Percentiles rank a stretch among this genome's conserved stretches.
phyloP scores from a whole-genome alignment of 2,329 filamentous ascomycete genomes.

The Alternaria incomplexa region DNA sequence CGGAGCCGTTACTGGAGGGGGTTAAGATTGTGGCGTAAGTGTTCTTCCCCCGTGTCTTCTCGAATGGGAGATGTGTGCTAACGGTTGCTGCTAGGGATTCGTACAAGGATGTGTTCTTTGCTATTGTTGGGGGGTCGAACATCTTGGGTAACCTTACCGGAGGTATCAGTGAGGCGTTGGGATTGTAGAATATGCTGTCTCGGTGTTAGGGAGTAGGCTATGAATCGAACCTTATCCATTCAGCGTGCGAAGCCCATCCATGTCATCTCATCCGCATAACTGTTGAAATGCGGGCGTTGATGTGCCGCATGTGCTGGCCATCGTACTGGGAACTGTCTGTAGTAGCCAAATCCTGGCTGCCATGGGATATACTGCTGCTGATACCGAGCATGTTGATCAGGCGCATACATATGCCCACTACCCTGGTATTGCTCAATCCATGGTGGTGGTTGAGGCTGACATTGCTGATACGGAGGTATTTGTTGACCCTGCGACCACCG shows the following conservation, averaged over 20 bases:
- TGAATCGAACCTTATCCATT: background rate
- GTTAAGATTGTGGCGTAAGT: slow-evolving; percentile 12
- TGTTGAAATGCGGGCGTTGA: background rate
- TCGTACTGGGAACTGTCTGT: background rate
- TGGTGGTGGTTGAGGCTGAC: background rate
- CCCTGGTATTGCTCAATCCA: no score
- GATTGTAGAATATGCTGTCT: background rate
- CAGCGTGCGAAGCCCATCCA: background rate
- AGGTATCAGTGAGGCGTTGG: slow-evolving; percentile 19
- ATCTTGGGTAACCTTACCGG: slow-evolving; percentile 18
- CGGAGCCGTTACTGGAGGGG: slow-evolving; percentile 12
- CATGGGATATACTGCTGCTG: background rate
- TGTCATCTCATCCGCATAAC: background rate
- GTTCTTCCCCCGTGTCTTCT: no score
- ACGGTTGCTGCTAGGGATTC: slow-evolving; percentile 7
- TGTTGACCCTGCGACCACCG: background rate
- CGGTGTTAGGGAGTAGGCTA: background rate
- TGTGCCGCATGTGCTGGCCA: background rate
- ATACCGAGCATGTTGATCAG: background rate
- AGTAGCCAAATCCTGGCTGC: background rate
- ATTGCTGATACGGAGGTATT: background rate
- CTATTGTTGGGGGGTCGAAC: slow-evolving; percentile 11
- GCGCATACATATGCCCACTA: no score
- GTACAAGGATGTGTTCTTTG: slow-evolving; percentile 21
- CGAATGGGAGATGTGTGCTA: background rate